Evolutionary conservation across 2,329 filamentous ascomycete genomes (phyloP), one percentile per base, ranked within the genome.

Genomic region (Coleophoma cylindrospora): DNA sequence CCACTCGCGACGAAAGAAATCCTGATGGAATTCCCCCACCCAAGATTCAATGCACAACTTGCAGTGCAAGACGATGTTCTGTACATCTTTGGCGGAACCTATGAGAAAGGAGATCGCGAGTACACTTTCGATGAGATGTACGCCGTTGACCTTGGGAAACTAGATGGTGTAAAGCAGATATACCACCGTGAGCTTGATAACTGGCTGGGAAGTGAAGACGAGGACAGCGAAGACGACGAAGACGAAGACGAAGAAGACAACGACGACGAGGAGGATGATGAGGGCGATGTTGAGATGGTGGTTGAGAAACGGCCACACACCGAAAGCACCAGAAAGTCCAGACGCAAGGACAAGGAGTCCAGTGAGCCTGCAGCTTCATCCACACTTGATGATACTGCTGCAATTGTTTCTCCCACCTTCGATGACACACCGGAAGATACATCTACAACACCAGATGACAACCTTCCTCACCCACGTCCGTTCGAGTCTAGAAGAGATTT

Each of bases 41-140:
- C 84, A 15, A 80, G 94, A 47, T 99, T 99, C 73, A 97, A 97
- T 60, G 86, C 91, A 1, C 88, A 94, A 58, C 72, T 97, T 37
- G 83, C 92, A 0, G 89, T 97, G 1, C 91, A 97, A 68, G 89
- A 91, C 57, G 94, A 99, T 66, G 83, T 89, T 9, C 76, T 97
- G 1, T 99, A 92, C 70, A 89, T 97, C 48, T 97, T 95, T 63
- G 91, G 94, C 32, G 94, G 94, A 15, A 99, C 92, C 0, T 96
- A 87, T 61, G 94, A 99, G 65, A 94, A 95, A 65, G 92, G 89
- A 15, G 94, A 99, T 62, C 81, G 89, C 19, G 94, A 99, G 68
- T 96, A 88, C 62, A 97, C 91, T 0, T 96, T 97, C 68, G 91
- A 96, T 60, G 94, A 99, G 62, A 76, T 99, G 68, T 95, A 95